Percentiles rank a stretch among this genome's conserved stretches.
These are phyloP conservation scores for Paxillus involutus DNA, from an alignment of 768 basidiomycete genomes.

Conservation along the genomic window DNA sequence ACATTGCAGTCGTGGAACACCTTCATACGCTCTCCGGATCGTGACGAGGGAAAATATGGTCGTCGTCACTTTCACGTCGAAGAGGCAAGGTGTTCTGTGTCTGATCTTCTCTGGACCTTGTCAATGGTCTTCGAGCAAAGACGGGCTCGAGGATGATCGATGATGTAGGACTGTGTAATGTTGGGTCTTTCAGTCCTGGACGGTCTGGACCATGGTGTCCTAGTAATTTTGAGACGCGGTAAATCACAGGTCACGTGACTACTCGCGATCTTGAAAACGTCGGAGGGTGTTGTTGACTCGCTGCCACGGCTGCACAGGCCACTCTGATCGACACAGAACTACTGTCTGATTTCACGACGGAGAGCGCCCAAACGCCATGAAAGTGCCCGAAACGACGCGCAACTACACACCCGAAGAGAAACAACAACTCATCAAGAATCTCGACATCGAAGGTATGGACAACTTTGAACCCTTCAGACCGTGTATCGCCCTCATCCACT, in stretches of 20 bases:
- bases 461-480: background rate
- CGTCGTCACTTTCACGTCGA: background rate
- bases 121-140: background rate
- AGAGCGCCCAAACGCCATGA: conserved; percentile 13
- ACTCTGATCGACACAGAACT: background rate
- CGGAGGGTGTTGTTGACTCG: background rate
- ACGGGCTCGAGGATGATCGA: background rate
- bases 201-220: too few relatives aligned
- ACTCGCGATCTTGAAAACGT: background rate
- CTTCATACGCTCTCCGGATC: background rate
- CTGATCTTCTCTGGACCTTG: too few relatives aligned
- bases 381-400: conserved; percentile 17
- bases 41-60: background rate
- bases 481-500: background rate
- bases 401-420: conserved; percentile 69
- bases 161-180: background rate
- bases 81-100: too few relatives aligned
- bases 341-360: background rate
- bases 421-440: conserved; percentile 68
- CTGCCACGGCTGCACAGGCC: too few relatives aligned
- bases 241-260: conserved; percentile 12
- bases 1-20: conserved; percentile 1
- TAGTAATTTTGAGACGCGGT: background rate
- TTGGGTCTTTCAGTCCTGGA: background rate
- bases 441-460: conserved; percentile 73